These are phyloP conservation scores for Nepenthes alata DNA, from an alignment of 179 eudicot genomes.

Conservation along the genomic window DNA sequence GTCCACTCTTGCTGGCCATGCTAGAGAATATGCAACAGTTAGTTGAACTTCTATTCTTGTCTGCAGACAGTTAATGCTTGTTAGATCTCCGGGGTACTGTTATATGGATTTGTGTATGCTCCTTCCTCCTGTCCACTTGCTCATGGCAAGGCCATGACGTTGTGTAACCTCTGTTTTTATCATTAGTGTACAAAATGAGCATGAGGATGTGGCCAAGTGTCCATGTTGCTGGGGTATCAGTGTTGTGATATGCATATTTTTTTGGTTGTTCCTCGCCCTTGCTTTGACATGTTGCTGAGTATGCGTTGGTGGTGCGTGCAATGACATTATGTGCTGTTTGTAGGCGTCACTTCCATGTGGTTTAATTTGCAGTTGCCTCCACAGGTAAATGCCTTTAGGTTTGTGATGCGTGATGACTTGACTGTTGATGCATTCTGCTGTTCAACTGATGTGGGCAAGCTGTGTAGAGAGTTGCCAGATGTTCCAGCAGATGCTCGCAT, in stretches of 20 bases:
- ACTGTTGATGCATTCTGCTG: constrained; percentile 98
- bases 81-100: neutral
- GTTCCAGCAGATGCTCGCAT: constrained; percentile 73
- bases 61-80: neutral
- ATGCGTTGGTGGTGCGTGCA: too few species aligned
- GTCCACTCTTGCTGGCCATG: constrained; percentile 68
- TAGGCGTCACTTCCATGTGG: too few species aligned
- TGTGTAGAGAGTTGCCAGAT: constrained; percentile 69
- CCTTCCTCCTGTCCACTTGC: neutral
- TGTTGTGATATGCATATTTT: too few species aligned
- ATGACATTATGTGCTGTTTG: too few species aligned
- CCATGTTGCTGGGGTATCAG: too few species aligned
- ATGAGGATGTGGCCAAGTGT: too few species aligned
- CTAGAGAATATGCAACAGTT: constrained; percentile 75
- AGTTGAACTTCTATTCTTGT: constrained; percentile 20
- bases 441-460: constrained; percentile 91
- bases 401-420: constrained; percentile 82
- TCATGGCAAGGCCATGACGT: neutral
- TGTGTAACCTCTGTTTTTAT: too few species aligned
- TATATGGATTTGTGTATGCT: neutral
- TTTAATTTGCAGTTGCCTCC: neutral
- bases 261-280: too few species aligned
- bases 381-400: constrained; percentile 85
- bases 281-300: too few species aligned
- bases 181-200: too few species aligned